Conservation (phyloP, 306 rosid genomes). For the Ceratonia siliqua region DNA sequence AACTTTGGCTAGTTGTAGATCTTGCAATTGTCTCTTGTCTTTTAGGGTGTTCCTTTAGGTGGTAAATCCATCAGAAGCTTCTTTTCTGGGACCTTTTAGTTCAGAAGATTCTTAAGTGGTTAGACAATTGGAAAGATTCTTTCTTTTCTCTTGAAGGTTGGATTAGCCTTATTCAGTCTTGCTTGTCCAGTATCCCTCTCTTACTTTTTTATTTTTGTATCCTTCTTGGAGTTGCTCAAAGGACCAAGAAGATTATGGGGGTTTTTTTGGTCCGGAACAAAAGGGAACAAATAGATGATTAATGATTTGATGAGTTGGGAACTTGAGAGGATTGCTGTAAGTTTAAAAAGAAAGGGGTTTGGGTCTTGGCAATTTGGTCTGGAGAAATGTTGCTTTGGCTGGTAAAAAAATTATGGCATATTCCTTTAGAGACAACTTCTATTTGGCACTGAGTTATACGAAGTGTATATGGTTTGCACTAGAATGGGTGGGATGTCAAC, state of each 20-base stretch:
- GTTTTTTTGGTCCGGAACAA: neutral
- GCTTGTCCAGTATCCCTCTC: neutral
- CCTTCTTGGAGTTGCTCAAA: neutral
- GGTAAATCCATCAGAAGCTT: neutral
- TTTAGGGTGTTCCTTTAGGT: neutral
- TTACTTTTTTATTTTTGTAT: neutral
- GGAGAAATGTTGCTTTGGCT: neutral
- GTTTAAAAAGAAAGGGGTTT: neutral
- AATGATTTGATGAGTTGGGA: too few relatives aligned
- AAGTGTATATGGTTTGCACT: too few relatives aligned
- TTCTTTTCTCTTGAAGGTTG: neutral
- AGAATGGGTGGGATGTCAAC: too few relatives aligned
- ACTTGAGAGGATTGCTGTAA: neutral
- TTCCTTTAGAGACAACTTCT: neutral
- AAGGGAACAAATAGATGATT: neutral
- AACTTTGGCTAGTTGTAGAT: neutral
- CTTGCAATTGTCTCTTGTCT: neutral
- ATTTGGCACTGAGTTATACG: too few relatives aligned
- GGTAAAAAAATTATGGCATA: neutral
- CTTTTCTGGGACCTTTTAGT: neutral
- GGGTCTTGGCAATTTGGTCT: neutral
- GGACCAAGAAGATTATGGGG: neutral
- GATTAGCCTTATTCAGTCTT: neutral
- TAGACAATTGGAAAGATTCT: neutral
- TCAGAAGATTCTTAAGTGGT: neutral